Conservation (phyloP, 768 basidiomycete species). For the Crassisporium funariophilum region DNA sequence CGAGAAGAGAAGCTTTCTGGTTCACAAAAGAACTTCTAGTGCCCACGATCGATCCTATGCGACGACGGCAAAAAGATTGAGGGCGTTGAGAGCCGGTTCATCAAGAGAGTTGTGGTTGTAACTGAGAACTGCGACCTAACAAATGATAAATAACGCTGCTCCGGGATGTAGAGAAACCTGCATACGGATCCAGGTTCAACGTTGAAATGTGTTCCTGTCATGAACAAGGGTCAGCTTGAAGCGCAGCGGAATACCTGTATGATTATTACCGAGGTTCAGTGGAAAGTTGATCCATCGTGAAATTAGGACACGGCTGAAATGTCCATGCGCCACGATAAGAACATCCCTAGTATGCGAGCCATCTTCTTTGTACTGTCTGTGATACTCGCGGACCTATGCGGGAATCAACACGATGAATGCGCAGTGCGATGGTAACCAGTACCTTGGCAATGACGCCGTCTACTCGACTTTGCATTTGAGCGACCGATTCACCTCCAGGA, state of each 20-base stretch:
- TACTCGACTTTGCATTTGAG: slow-evolving; percentile 78
- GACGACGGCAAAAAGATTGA: slow-evolving; percentile 58
- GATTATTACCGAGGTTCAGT: slow-evolving; percentile 30
- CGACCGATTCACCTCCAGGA: slow-evolving; percentile 82
- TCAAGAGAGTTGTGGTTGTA: slow-evolving; percentile 82
- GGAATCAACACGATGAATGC: not conserved
- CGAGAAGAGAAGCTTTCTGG: too few species aligned
- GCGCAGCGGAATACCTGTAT: not conserved
- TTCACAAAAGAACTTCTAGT: too few species aligned
- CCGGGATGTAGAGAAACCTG: slow-evolving; percentile 3
- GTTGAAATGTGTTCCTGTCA: slow-evolving; percentile 72
- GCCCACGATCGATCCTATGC: too few species aligned
- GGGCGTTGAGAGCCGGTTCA: slow-evolving; percentile 75
- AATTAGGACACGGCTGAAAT: slow-evolving; percentile 54
- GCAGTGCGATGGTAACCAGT: not conserved
- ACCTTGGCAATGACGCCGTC: slow-evolving; percentile 78
- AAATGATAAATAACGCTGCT: not conserved
- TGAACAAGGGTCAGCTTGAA: slow-evolving; percentile 8
- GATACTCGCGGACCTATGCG: slow-evolving; percentile 68
- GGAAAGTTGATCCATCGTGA: slow-evolving; percentile 31
- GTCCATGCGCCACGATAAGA: slow-evolving; percentile 89
- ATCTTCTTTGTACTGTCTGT: slow-evolving; percentile 69
- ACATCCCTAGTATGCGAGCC: slow-evolving; percentile 73
- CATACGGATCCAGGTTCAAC: slow-evolving; percentile 83
- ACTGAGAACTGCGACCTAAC: slow-evolving; percentile 73